phyloP scores from a whole-genome alignment of 176 grass and related monocot genomes.

The Oryza meridionalis region DNA sequence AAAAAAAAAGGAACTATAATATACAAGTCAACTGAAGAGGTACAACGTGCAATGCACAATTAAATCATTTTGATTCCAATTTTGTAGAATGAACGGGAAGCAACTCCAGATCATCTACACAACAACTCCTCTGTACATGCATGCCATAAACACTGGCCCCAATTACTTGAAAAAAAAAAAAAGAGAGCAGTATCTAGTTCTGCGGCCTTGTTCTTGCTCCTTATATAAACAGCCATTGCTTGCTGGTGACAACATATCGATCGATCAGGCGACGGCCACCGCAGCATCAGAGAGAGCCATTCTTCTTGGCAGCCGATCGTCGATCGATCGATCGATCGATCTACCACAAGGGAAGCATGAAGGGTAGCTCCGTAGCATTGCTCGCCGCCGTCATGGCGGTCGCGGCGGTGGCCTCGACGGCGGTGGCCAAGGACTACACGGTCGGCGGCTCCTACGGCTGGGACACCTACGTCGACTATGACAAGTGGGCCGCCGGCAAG shows the following conservation, averaged over 20 bases:
- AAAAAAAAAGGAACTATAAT: background rate
- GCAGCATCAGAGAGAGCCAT: background rate
- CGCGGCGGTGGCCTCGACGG: conserved; percentile 34
- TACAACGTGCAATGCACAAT: background rate
- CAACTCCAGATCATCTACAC: background rate
- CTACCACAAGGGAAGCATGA: conserved; percentile 25
- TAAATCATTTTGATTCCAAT: conserved; percentile 21
- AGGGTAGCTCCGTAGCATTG: conserved; percentile 23
- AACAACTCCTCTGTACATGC: background rate
- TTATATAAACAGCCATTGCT: conserved; percentile 2
- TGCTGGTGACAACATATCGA: background rate
- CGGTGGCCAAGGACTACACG: conserved; percentile 38
- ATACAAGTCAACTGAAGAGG: background rate
- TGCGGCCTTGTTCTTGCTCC: background rate
- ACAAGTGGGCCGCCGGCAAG: conserved; percentile 47
- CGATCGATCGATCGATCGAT: background rate
- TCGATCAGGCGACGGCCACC: background rate
- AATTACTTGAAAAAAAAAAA: background rate
- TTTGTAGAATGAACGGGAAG: background rate
- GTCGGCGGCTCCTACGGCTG: conserved; percentile 56
- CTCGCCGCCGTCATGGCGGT: conserved; percentile 33
- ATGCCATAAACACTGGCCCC: conserved; percentile 21
- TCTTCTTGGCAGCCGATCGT: background rate
- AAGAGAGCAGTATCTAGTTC: background rate
- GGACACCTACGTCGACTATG: conserved; percentile 64